phyloP scores from a whole-genome alignment of 2,329 filamentous ascomycete species.

The Trichoderma pleuroti region DNA sequence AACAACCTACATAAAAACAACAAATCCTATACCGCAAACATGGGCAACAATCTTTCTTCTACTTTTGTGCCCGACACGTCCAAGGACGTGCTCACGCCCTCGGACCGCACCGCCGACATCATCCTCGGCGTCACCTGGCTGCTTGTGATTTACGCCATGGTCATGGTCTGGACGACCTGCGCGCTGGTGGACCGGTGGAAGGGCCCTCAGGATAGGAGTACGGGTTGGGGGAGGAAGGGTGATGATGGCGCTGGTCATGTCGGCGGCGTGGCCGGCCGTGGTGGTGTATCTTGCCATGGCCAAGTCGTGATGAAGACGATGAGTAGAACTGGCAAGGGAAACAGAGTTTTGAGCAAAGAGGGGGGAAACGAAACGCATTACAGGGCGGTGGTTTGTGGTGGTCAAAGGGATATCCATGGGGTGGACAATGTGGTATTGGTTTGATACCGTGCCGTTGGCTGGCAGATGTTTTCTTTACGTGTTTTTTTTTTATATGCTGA shows the following conservation, averaged over 20 bases:
- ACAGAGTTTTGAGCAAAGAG: neutral
- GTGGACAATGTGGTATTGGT: neutral
- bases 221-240: conserved; percentile 29
- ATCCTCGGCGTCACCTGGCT: conserved; percentile 36
- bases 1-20: neutral
- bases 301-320: conserved; percentile 6
- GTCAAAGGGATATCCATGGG: neutral
- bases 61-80: conserved; percentile 38
- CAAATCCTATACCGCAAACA: conserved; percentile 23
- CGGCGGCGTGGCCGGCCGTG: conserved; percentile 37
- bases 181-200: conserved; percentile 43
- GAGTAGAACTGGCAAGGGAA: neutral
- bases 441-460: conserved; percentile 12
- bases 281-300: conserved; percentile 33
- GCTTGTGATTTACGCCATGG: conserved; percentile 35
- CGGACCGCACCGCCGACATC: conserved; percentile 32
- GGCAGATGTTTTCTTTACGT: neutral
- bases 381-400: neutral
- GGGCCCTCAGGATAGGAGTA: conserved; percentile 36
- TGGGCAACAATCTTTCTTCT: conserved; percentile 43
- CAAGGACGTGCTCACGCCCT: conserved; percentile 30
- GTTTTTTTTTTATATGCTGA: neutral
- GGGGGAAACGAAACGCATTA: neutral
- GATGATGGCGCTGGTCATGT: conserved; percentile 32
- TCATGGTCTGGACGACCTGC: conserved; percentile 42